Base-by-base conservation (phyloP, 179 eudicot species). In the Spergularia azorica region DNA sequence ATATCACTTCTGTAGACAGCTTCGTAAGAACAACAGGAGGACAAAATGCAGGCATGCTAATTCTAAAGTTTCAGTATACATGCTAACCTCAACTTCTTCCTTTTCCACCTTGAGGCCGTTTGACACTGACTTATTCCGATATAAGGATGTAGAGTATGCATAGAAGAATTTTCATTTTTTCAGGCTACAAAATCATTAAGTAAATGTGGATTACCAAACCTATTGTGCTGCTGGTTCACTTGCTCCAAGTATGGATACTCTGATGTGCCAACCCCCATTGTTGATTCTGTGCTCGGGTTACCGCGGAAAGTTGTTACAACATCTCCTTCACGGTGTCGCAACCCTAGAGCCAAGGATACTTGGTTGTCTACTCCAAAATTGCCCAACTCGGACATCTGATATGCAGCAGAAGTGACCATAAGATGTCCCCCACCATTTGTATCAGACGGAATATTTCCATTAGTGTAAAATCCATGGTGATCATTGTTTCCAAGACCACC, bases 301-400 rank as follows among this genome's bases (percentile, higher is more conserved):
- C 81, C 87, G 38, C 79, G 76, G 51, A 84, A 86, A n/a, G 76
- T 85, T 50, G 80, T 79, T 20, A 66, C 84, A 1, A 79, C 75
- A 20, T 90, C 95, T 46, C 88, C 96, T 76, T 94, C 97, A 52
- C 86, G 79, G 63, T 90, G 97, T 68, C 91, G 89, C 74, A 95
- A 85, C 26, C 98, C 97, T 79, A 95, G 76, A 6, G 97, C 93
- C 36, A 95, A 89, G 11, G 97, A 95, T 13, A 95, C 97, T 55
- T 87, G 89, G 62, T 87, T 85, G 81, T 84, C 89, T 43, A 88
- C 90, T 48, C 84, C 81, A 18, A 81, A 87, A 69, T 83, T 83
- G 21, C 86, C 93, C 75, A 95, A 73, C 77, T 87, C 95, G 0
- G 95, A 75, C 67, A 92, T 83, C 64, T 89, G 89, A 79, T 87